These are phyloP conservation scores for Pneumocystis oryctolagi DNA, from an alignment of 1,139 yeast genomes.

Conservation along the genomic window DNA sequence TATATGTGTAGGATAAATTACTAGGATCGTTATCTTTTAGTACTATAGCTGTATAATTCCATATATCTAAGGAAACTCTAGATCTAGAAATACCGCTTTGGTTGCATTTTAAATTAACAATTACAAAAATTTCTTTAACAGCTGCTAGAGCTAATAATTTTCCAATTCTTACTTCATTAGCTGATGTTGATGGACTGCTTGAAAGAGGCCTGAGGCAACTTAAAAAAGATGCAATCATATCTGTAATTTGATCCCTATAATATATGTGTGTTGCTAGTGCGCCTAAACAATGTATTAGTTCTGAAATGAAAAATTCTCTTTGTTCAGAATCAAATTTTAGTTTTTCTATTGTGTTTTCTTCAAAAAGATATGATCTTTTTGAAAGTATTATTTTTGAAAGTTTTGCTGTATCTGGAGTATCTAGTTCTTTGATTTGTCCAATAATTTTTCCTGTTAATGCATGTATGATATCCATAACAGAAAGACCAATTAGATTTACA, in stretches of 20 bases:
- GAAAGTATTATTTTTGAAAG: not conserved
- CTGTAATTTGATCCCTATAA: constrained; percentile 68
- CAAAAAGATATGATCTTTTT: constrained; percentile 1
- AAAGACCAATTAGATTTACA: constrained; percentile 74
- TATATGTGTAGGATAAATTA: not conserved
- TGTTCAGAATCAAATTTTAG: constrained; percentile 3
- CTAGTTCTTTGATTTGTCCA: constrained; percentile 24
- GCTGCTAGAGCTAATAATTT: not conserved
- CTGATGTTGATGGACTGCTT: not conserved
- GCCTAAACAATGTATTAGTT: constrained; percentile 33
- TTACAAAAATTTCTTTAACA: not conserved
- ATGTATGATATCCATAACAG: constrained; percentile 69
- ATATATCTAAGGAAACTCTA: not conserved
- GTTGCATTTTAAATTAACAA: not conserved
- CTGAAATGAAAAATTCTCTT: constrained; percentile 15
- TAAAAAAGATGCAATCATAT: constrained; percentile 43
- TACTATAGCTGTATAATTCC: not conserved
- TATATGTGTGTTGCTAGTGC: constrained; percentile 58
- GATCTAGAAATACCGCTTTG: not conserved
- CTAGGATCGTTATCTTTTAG: not conserved
- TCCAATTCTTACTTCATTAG: not conserved
- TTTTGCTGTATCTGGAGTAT: not conserved
- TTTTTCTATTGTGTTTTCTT: not conserved
- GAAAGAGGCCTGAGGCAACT: constrained; percentile 9
- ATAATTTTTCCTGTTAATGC: constrained; percentile 48